phyloP scores from a whole-genome alignment of 257 asterid genomes.

The Ocimum tenuiflorum region DNA sequence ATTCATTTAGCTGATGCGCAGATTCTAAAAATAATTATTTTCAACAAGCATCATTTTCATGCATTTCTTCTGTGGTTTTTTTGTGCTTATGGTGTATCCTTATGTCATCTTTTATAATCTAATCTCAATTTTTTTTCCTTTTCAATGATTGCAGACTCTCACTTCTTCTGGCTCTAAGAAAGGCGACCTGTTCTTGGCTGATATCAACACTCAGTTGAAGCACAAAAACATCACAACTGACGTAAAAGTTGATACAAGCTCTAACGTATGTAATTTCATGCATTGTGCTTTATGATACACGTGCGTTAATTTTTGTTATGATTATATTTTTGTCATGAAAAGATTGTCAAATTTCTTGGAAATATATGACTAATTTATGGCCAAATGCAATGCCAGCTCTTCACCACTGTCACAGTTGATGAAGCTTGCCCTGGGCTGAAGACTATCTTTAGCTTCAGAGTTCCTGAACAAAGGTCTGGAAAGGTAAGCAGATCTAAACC shows the following conservation, averaged over 20 bases:
- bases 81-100: neutral
- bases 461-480: slow-evolving; percentile 43
- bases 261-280: slow-evolving; percentile 36
- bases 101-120: neutral
- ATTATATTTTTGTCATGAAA: no score
- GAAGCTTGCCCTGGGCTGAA: slow-evolving; percentile 40
- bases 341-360: neutral
- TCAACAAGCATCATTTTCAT: neutral
- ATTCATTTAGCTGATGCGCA: neutral
- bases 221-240: slow-evolving; percentile 54
- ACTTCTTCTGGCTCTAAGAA: slow-evolving; percentile 53
- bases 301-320: neutral
- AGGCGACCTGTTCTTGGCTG: slow-evolving; percentile 50
- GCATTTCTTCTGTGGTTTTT: neutral
- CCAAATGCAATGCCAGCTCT: slow-evolving; percentile 25
- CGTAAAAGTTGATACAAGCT: slow-evolving; percentile 52
- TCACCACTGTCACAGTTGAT: slow-evolving; percentile 34
- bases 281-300: neutral
- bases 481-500: slow-evolving; percentile 22
- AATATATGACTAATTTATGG: neutral
- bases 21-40: neutral
- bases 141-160: slow-evolving; percentile 38
- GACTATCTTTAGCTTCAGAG: slow-evolving; percentile 35
- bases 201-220: slow-evolving; percentile 53
- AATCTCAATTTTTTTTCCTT: neutral